Evolutionary conservation across 225 moss, liverwort and hornwort species (phyloP), one percentile per base, ranked within the genome.

Genomic region (Asterella californica): DNA sequence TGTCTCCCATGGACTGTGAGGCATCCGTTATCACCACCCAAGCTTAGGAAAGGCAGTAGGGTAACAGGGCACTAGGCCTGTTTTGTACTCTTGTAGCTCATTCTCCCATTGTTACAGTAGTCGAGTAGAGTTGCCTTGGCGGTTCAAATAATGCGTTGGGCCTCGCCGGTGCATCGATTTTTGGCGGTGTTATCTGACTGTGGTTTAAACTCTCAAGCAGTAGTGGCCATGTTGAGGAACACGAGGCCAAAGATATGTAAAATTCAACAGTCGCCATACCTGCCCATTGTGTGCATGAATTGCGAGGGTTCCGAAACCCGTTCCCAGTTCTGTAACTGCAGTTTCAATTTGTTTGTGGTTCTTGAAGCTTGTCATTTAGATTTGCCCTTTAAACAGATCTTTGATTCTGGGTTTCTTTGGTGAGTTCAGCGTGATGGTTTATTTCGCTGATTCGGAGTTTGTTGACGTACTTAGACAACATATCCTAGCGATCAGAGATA

Each of bases 31-130:
- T 32, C 30, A 17, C 32, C 75, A 59, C 59, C 57, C 34, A 5
- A 37, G 52, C 37, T 76, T 57, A 57, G 75, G 33, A 2, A 57
- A 59, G 57, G 64, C 47, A 45, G 77, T 47, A 77, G 77, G 27
- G 18, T 18, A 15, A 64, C 63, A 77, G 77, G 14, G 77, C 77
- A 29, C 14, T 65, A 77, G 77, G 64, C 64, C 77, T 77, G 77
- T 27, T 77, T 18, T 77, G 64, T 64, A 42, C 76, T 29, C 55
- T 54, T 34, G 46, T 75, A 75, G 75, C 50, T 33, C 75, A 55
- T 75, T 75, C 33, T 47, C 27, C 15, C 38, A 45, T 42, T 77
- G 62, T 77, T 15, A 77, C 76, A 61, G 63, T 75, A 61, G 55
- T 36, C 55, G 30, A 30, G 36, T 55, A 75, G 75, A 54, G 75